Evolutionary conservation across 352 stramenopile genomes (phyloP).

Genomic region (Thalassiosira allenii): DNA sequence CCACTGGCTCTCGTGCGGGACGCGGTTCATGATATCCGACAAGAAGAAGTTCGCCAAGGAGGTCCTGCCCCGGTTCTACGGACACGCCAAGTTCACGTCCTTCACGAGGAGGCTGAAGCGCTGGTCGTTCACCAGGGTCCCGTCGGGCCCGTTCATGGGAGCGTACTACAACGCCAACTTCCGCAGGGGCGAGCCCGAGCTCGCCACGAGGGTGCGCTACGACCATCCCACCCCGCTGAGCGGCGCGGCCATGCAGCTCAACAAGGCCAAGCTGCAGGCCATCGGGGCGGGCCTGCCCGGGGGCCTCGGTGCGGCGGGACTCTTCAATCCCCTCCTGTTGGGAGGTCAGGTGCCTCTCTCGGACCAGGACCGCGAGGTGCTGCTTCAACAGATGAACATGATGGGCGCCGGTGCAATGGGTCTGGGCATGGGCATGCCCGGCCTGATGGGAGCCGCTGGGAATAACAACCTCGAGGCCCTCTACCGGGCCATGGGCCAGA

Average conservation of each 20-base stretch:
- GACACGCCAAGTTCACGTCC: slow-evolving; percentile 57
- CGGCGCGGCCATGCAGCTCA: slow-evolving; percentile 1
- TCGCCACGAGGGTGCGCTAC: slow-evolving; percentile 27
- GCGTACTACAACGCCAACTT: slow-evolving; percentile 73
- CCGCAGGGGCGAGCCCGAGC: slow-evolving; percentile 50
- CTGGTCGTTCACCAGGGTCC: slow-evolving; percentile 67
- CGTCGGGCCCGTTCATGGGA: slow-evolving; percentile 55
- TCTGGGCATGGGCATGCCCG: background rate
- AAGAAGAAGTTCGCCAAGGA: slow-evolving; percentile 52
- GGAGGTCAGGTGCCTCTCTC: background rate
- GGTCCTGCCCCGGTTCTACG: slow-evolving; percentile 55
- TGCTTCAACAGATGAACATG: no score
- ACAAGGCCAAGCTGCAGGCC: slow-evolving; percentile 9
- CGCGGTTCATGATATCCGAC: slow-evolving; percentile 52
- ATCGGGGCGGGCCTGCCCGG: background rate
- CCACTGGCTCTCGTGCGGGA: slow-evolving; percentile 62
- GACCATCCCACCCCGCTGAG: slow-evolving; percentile 15
- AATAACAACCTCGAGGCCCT: background rate
- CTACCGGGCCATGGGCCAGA: background rate
- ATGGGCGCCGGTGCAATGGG: background rate
- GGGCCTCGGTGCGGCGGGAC: background rate
- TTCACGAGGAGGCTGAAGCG: slow-evolving; percentile 66
- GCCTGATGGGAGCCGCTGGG: background rate
- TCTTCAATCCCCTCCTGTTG: background rate
- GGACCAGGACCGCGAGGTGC: no score